Conservation (phyloP, 2,329 filamentous ascomycete species). For the Lachnellula arida region DNA sequence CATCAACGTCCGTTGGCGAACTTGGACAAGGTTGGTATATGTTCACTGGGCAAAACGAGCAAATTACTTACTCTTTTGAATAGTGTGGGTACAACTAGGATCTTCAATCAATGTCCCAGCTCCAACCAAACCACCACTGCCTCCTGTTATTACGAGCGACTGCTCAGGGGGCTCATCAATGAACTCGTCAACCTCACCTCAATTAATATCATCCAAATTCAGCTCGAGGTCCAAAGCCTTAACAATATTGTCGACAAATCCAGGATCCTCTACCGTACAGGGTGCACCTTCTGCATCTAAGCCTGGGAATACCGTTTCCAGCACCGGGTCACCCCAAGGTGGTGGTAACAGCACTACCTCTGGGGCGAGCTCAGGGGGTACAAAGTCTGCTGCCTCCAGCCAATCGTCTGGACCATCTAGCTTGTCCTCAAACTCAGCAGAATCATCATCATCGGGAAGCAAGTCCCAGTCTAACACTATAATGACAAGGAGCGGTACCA, state of each 20-base stretch:
- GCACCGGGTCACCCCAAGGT: not conserved
- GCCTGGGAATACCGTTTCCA: not conserved
- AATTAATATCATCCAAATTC: not conserved
- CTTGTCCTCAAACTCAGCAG: not conserved
- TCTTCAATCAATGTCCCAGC: not conserved
- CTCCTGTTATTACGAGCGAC: not conserved
- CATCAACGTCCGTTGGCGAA: not conserved
- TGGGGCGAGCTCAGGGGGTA: too few relatives aligned
- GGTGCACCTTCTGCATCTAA: too few relatives aligned
- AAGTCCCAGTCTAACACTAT: not conserved
- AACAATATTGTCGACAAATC: not conserved
- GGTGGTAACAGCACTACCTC: too few relatives aligned
- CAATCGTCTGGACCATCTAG: not conserved
- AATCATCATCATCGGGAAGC: not conserved
- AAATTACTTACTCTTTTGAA: not conserved
- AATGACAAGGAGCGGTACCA: not conserved
- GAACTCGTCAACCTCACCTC: not conserved
- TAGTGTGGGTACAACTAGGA: not conserved
- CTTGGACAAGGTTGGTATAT: not conserved
- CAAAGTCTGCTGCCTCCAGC: too few relatives aligned
- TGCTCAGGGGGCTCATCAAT: not conserved
- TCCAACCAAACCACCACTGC: not conserved
- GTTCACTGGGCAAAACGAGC: not conserved
- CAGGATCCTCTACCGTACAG: not conserved
- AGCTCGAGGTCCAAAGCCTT: not conserved